Base-by-base conservation (phyloP, 495 filamentous ascomycete genomes). In the Aspergillus indologenus region DNA sequence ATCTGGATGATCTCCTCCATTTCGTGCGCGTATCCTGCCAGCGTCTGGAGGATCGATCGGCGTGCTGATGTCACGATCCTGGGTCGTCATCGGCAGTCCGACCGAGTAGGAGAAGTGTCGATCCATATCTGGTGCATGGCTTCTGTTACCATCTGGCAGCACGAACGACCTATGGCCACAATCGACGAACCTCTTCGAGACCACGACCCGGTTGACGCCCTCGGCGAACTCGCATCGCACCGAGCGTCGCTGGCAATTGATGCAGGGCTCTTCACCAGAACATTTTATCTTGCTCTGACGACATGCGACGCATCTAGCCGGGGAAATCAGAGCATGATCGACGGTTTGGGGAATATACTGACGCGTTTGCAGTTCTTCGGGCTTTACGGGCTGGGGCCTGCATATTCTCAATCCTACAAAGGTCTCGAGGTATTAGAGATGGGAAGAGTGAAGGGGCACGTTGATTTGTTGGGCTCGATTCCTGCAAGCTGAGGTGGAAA, bases 251-350 rank as follows among this genome's bases (percentile, higher is more conserved):
- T 56, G 60, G 51, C 72, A 77, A 54, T 74, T 71, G 19, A 58
- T 61, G 54, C 72, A 75, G 17, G 72, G 72, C 8, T 65, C 62
- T 5, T 58, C 48, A 43, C 69, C 71, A 7, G 72, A 72, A 61
- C 72, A 77, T 59, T 71, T 74, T 54, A 74, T 75, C 55, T 77
- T 77, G 57, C 72, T 71, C 44, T 69, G 64, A 1, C 74, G 68
- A 44, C 72, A 75, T 20, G 71, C 65, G 48, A 63, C 50, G 48
- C 71, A 73, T 56, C 73, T 76, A 29, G n/a, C n/a, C n/a, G n/a
- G n/a, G n/a, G n/a, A n/a, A n/a, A n/a, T n/a, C n/a, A n/a, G n/a
- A n/a, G n/a, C n/a, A n/a, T n/a, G n/a, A n/a, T n/a, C n/a, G n/a
- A n/a, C n/a, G n/a, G n/a, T n/a, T n/a, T n/a, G n/a, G n/a, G n/a